Evolutionary conservation across 1,284 basidiomycete genomes (phyloP), one percentile per base, ranked within the genome.

Genomic region (Puccinia brachypodii): DNA sequence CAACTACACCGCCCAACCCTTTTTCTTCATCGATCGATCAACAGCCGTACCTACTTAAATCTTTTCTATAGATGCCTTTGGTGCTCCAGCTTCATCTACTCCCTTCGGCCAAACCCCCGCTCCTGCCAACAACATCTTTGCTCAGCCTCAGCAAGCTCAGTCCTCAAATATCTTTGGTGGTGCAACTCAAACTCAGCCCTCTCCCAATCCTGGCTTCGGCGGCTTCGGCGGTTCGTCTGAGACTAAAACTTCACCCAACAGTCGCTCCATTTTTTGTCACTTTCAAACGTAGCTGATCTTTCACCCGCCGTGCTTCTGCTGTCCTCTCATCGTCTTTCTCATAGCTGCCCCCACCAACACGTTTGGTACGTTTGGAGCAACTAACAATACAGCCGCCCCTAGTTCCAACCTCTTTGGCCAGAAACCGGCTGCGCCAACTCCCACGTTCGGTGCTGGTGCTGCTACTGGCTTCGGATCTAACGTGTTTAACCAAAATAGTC

Each of bases 61-160:
- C 40, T 1, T 22, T 31, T 44, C 56, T 7, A 6, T 25, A 81
- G 79, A 81, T 64, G 60, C 72, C 47, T 81, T 81, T 28, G 79
- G 79, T 50, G 36, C 79, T 8, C 50, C 25, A 47, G 50, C 79
- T 36, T 56, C 71, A 25, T 64, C 71, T n/a, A 68, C 56, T 38
- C 42, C 60, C 11, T 81, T 81, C 33, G 79, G 79, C 38, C 38
- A 44, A 38, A 66, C 79, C 25, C 60, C 79, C 40, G 44, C 79
- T 42, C 56, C 71, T 47, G 53, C 72, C n/a, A 74, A 74, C 58
- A 73, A 76, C 58, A 42, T 72, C 31, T 81, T 81, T 56, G 79
- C 56, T 47, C 79, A 81, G 53, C 79, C 79, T 53, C 62, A n/a
- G n/a, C 76, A 81, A 81, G 19, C 72, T 64, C 71, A 74, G 31